Conservation (phyloP, 768 basidiomycete species). For the Suillus occidentalis region DNA sequence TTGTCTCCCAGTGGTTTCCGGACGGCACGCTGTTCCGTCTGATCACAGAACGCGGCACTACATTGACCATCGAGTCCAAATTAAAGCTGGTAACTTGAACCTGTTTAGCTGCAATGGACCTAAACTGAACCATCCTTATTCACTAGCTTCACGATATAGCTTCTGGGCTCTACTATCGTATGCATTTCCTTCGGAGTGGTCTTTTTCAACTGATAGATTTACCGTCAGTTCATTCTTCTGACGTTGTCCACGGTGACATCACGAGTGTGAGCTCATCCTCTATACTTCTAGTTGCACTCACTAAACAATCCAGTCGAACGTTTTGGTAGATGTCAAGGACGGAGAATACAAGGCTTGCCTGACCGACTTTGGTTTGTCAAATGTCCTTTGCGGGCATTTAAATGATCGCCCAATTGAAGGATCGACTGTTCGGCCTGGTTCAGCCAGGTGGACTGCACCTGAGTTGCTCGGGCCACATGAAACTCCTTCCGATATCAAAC, state of each 20-base stretch:
- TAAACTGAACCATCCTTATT: background rate
- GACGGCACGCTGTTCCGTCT: background rate
- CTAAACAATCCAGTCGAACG: slow-evolving; percentile 13
- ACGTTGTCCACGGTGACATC: slow-evolving; percentile 21
- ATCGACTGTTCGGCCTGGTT: slow-evolving; percentile 35
- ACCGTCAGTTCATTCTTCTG: slow-evolving; percentile 19
- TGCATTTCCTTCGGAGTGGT: no score
- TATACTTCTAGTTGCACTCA: background rate
- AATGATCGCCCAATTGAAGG: slow-evolving; percentile 23
- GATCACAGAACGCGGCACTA: background rate
- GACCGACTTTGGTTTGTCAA: slow-evolving; percentile 47
- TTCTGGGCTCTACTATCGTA: slow-evolving; percentile 6
- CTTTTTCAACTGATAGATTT: background rate
- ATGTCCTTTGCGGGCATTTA: slow-evolving; percentile 31
- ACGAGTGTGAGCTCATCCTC: slow-evolving; percentile 3
- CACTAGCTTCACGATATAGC: slow-evolving; percentile 15
- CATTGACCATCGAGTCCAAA: background rate
- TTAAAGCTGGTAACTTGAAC: background rate
- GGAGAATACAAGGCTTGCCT: slow-evolving; percentile 33
- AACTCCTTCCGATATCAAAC: slow-evolving; percentile 6
- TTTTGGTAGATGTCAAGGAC: slow-evolving; percentile 6
- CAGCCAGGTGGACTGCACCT: slow-evolving; percentile 44
- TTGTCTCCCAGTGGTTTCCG: background rate
- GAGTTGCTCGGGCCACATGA: slow-evolving; percentile 30
- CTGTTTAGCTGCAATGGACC: background rate